Evolutionary conservation across 495 filamentous ascomycete genomes (phyloP).

Genomic region (Podospora didyma): DNA sequence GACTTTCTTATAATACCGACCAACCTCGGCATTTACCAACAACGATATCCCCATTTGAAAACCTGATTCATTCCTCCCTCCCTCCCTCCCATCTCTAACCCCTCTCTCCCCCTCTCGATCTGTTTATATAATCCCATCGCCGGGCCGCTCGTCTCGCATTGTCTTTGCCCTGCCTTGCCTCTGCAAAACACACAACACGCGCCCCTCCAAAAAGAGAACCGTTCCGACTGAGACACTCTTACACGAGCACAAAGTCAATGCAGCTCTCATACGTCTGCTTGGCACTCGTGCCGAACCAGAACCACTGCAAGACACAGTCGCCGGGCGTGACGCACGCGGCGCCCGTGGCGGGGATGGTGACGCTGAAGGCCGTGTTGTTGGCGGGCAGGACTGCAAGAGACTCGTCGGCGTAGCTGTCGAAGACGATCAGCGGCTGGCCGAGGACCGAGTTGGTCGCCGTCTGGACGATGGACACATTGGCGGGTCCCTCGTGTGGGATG

Average conservation of each 20-base stretch:
- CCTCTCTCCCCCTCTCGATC: too few species aligned
- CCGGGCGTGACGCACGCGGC: slow-evolving; percentile 50
- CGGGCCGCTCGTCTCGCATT: too few species aligned
- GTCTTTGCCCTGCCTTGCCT: too few species aligned
- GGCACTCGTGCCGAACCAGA: slow-evolving; percentile 59
- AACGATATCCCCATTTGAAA: too few species aligned
- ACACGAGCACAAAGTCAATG: slow-evolving; percentile 50
- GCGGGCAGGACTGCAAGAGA: slow-evolving; percentile 41
- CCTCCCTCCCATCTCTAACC: too few species aligned
- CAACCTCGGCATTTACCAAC: too few species aligned
- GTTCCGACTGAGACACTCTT: not conserved
- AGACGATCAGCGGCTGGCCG: slow-evolving; percentile 48
- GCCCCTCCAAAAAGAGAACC: too few species aligned
- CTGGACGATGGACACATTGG: slow-evolving; percentile 65
- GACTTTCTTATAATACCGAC: too few species aligned
- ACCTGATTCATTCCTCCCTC: too few species aligned
- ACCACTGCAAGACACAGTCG: slow-evolving; percentile 55
- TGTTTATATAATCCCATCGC: too few species aligned
- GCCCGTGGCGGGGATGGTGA: slow-evolving; percentile 52
- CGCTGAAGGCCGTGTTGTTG: slow-evolving; percentile 58
- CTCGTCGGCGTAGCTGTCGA: slow-evolving; percentile 42
- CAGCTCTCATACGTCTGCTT: slow-evolving; percentile 69
- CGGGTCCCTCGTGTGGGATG: slow-evolving; percentile 61
- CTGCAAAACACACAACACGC: too few species aligned
- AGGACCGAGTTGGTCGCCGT: slow-evolving; percentile 57